Evolutionary conservation across 108 stramenopile genomes (phyloP).

Genomic region (Discostella stelligeroides): DNA sequence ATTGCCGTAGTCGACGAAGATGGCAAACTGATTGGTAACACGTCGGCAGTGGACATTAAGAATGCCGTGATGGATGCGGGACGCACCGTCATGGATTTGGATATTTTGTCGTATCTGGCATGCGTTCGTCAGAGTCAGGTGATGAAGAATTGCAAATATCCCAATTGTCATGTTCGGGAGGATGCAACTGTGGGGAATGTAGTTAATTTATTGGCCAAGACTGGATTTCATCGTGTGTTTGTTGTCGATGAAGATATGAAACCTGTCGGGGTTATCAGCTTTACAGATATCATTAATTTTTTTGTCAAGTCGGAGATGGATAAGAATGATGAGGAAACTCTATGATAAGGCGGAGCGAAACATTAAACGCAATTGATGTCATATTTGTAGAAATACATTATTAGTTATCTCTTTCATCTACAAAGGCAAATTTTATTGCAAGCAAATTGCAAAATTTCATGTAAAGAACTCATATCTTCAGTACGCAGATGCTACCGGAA

Average conservation of each 20-base stretch:
- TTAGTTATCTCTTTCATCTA: too few species aligned
- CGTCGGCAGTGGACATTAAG: constrained; percentile 56
- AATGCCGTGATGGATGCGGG: constrained; percentile 53
- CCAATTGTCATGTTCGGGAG: constrained; percentile 52
- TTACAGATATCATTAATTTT: constrained; percentile 49
- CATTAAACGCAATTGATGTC: too few species aligned
- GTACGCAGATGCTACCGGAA: too few species aligned
- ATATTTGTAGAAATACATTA: too few species aligned
- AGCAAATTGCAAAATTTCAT: too few species aligned
- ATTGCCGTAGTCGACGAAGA: constrained; percentile 64
- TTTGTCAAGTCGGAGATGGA: constrained; percentile 21
- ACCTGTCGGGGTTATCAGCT: constrained; percentile 55
- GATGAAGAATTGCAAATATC: constrained; percentile 46
- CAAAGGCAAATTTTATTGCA: too few species aligned
- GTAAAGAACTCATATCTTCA: too few species aligned
- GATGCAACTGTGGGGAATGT: constrained; percentile 60
- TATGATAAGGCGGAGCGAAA: too few species aligned
- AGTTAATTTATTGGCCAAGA: constrained; percentile 55
- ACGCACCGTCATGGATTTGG: constrained; percentile 43
- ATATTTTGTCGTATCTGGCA: constrained; percentile 53
- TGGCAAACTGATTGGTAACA: constrained; percentile 53
- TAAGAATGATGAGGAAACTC: too few species aligned
- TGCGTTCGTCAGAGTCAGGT: constrained; percentile 50
- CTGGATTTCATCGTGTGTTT: constrained; percentile 58
- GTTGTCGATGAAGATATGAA: constrained; percentile 54